Base-by-base conservation (phyloP, 495 filamentous ascomycete genomes). In the Penicillium mononematosum region DNA sequence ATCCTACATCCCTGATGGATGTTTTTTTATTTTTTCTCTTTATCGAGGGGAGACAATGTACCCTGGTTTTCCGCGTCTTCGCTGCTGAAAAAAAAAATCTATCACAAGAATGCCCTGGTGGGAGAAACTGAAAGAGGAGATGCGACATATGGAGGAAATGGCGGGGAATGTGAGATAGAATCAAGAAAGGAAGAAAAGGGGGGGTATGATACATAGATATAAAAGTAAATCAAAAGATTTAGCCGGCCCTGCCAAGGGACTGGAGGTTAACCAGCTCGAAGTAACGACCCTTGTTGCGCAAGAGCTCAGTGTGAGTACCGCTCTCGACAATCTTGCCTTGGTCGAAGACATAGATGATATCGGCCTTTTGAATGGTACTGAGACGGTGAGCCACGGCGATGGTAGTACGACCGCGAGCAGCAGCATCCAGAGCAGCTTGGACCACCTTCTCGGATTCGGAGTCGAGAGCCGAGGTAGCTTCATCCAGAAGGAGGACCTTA, bases 291-390 rank as follows among this genome's bases (percentile, higher is more conserved):
- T 81, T 81, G 61, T 79, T 81, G 17, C 70, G 72, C 73, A 92
- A 73, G 62, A 94, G 66, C 58, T 87, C 85, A 11, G 73, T 64
- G 70, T 94, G 90, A 5, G 81, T 89, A 29, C 90, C 90, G 45
- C 80, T 74, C 70, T 94, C 90, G 1, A 89, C 83, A 44, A 94
- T 81, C 53, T 75, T 77, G 32, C 90, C 90, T 56, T 85, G 82
- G 61, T 92, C 88, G 65, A 94, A 87, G 42, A 94, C 90, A 53
- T 91, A 92, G 60, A 93, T 94, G 47, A 89, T 68, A 66, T 92
- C 90, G 12, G 90, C 90, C 55, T 90, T 88, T 70, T 92, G 88
- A 52, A 92, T 90, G 1, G 89, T 91, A 55, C 83, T 87, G 19
- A 92, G 69, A 25, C 88, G 81, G 67, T 92, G 89, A 20, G 89